Evolutionary conservation across 306 rosid genomes (phyloP), one percentile per base, ranked within the genome.

Genomic region (Prunus armeniaca): DNA sequence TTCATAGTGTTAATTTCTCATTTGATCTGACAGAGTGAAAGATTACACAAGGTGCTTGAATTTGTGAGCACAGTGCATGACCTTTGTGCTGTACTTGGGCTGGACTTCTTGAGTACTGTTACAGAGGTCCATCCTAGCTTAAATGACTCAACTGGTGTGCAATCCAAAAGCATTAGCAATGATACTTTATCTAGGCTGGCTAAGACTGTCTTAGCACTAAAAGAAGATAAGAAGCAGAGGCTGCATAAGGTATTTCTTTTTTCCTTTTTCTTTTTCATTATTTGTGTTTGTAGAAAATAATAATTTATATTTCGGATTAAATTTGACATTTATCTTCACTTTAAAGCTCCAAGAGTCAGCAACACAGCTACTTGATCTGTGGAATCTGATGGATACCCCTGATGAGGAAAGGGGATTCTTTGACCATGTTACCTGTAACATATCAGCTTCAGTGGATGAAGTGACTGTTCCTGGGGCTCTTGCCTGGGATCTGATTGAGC

Each of bases 301-400:
- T 22, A 24, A 9, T 12, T 27, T 49, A 15, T 12, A 60, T 24
- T 27, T 20, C 56, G 24, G 27, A 70, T 43, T 66, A 68, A 82
- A 67, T 80, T 76, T 76, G 20, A 57, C 61, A 6, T 55, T 15
- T 60, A 72, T 64, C 75, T 55, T 67, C 38, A 69, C 19, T 83
- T 47, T 76, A 79, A 90, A 96, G 99, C 99, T 96, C 80, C 99
- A 96, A 91, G 96, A 96, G 78, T 84, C 90, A 61, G 97, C 98
- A 72, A 83, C 97, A 78, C 99, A 91, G 76, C 80, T 96, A 52
- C 86, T 91, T 78, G 97, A 96, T 88, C 88, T 96, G 38, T 96
- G 99, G 99, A 93, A 96, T 89, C 89, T 96, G 86, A 96, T 96
- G 99, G 99, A 96, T 83, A 96, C 99, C 28, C 88, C 91, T 68